A percentile compares a stretch with the other conserved stretches of the same genome.
phyloP scores from a whole-genome alignment of 2,329 filamentous ascomycete species.

The Neoascochyta sp. region DNA sequence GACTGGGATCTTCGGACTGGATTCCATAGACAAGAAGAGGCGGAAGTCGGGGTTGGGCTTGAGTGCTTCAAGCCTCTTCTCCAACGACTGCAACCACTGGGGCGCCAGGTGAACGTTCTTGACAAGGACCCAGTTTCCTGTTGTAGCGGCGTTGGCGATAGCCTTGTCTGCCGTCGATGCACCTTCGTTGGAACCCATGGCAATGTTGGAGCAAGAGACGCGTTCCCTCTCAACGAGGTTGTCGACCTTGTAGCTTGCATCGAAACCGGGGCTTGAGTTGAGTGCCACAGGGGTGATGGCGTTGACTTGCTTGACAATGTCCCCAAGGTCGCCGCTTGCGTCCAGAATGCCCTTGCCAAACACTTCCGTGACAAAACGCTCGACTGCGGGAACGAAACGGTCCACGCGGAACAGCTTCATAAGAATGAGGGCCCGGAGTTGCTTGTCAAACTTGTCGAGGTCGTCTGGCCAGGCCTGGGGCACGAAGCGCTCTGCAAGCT shows the following conservation, averaged over 20 bases:
- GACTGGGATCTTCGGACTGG: constrained; percentile 92
- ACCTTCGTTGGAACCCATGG: constrained; percentile 97
- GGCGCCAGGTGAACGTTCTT: constrained; percentile 98
- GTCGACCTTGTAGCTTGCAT: constrained; percentile 98
- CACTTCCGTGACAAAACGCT: constrained; percentile 82
- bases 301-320: constrained; percentile 79
- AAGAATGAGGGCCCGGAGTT: constrained; percentile 77
- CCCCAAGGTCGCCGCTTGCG: constrained; percentile 76
- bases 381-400: constrained; percentile 86
- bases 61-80: constrained; percentile 93
- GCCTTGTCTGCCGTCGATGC: constrained; percentile 91
- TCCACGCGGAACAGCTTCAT: constrained; percentile 95
- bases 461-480: constrained; percentile 70
- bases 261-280: constrained; percentile 92
- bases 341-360: constrained; percentile 83
- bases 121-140: constrained; percentile 92
- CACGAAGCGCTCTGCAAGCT: constrained; percentile 79
- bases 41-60: constrained; percentile 92
- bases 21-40: constrained; percentile 96
- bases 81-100: constrained; percentile 92
- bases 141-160: constrained; percentile 84
- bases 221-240: constrained; percentile 80
- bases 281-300: constrained; percentile 83
- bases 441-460: constrained; percentile 65
- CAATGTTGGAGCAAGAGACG: constrained; percentile 89